A percentile compares a stretch with the other conserved stretches of the same genome.
phyloP scores from a whole-genome alignment of 768 basidiomycete species.

The Lyophyllum decastes region DNA sequence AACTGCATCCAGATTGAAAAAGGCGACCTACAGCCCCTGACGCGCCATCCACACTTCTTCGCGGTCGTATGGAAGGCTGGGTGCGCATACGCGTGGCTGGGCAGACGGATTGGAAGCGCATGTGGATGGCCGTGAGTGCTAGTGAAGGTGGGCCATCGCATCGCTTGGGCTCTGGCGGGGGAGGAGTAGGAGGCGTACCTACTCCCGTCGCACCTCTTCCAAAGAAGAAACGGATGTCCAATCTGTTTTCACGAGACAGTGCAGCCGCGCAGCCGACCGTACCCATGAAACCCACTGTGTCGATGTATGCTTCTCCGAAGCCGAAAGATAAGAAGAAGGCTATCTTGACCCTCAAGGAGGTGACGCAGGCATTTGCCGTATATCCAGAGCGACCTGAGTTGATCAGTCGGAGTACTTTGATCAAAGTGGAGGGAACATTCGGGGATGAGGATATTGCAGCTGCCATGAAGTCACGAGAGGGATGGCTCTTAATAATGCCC shows the following conservation, averaged over 20 bases:
- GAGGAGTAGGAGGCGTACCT: slow-evolving; percentile 21
- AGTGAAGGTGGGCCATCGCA: slow-evolving; percentile 33
- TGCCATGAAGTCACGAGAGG: slow-evolving; percentile 69
- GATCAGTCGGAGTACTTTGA: slow-evolving; percentile 84
- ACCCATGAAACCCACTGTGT: slow-evolving; percentile 42
- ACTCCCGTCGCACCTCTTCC: slow-evolving; percentile 19
- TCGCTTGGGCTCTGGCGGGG: slow-evolving; percentile 26
- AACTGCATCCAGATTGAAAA: neutral
- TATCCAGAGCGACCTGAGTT: slow-evolving; percentile 95
- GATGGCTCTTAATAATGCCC: slow-evolving; percentile 91
- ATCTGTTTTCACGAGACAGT: slow-evolving; percentile 57
- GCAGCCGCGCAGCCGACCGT: slow-evolving; percentile 24
- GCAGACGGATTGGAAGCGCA: slow-evolving; percentile 94
- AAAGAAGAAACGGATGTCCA: slow-evolving; percentile 66
- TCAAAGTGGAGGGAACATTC: slow-evolving; percentile 88
- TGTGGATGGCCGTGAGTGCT: slow-evolving; percentile 79
- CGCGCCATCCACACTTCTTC: slow-evolving; percentile 62
- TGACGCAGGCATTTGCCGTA: slow-evolving; percentile 90
- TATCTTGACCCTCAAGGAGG: slow-evolving; percentile 63
- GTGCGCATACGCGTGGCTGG: slow-evolving; percentile 89
- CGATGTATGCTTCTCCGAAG: slow-evolving; percentile 64
- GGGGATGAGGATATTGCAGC: slow-evolving; percentile 75
- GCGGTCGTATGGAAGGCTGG: slow-evolving; percentile 88
- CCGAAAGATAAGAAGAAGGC: slow-evolving; percentile 75
- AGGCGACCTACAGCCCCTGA: slow-evolving; percentile 37